Evolutionary conservation across 345 rosid species (phyloP).

Genomic region (Atalantia buxifolia): DNA sequence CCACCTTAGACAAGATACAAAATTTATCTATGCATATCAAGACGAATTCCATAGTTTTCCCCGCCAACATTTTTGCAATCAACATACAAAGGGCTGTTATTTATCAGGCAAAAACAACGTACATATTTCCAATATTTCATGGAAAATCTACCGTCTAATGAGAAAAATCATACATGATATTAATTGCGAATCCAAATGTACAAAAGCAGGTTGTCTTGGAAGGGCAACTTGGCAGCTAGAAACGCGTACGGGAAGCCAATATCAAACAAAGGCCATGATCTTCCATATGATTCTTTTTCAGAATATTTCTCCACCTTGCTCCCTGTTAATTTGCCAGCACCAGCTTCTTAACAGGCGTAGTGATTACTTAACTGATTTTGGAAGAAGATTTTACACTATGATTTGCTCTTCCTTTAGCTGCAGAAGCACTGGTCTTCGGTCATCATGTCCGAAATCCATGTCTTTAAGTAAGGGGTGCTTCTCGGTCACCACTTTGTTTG

Average conservation of each 20-base stretch:
- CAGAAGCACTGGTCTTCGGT: constrained; percentile 57
- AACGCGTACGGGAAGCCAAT: neutral
- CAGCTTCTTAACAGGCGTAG: neutral
- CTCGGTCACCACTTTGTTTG: constrained; percentile 24
- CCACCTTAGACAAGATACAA: neutral
- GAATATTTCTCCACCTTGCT: constrained; percentile 5
- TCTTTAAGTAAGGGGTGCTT: constrained; percentile 36
- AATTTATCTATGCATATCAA: neutral
- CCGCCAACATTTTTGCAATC: neutral
- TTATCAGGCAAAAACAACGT: neutral
- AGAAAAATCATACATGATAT: constrained; percentile 20
- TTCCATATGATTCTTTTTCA: neutral
- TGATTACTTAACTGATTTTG: neutral
- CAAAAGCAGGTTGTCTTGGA: constrained; percentile 10
- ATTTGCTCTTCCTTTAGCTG: constrained; percentile 71
- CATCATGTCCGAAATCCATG: constrained; percentile 45
- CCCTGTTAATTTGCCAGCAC: constrained; percentile 11
- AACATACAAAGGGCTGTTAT: neutral
- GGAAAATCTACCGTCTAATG: neutral
- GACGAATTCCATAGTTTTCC: neutral
- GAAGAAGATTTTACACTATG: constrained; percentile 30
- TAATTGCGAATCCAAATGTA: constrained; percentile 11
- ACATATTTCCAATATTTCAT: neutral
- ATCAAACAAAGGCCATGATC: neutral
- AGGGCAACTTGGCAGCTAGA: constrained; percentile 3